These are phyloP conservation scores for Microdochium trichocladiopsis DNA, from an alignment of 2,329 filamentous ascomycete genomes.

Conservation along the genomic window DNA sequence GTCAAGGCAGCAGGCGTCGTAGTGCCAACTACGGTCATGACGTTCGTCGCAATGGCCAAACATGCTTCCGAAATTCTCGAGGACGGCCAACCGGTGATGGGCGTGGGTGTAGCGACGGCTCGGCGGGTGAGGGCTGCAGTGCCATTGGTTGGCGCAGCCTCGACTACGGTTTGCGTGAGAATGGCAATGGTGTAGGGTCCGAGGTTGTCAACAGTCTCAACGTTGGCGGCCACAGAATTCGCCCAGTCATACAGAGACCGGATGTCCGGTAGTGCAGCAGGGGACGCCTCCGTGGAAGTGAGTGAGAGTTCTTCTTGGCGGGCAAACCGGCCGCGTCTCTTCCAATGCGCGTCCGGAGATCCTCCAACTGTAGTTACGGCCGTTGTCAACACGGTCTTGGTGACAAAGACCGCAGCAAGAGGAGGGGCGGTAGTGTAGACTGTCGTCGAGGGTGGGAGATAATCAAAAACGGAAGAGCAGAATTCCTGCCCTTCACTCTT, in stretches of 20 bases:
- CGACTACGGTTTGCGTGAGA: conserved; percentile 26
- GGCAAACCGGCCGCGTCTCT: neutral
- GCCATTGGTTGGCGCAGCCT: conserved; percentile 12
- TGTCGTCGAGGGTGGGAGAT: neutral
- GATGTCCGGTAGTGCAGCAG: too few species aligned
- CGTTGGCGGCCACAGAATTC: conserved; percentile 37
- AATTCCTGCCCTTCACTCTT: neutral
- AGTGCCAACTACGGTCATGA: neutral
- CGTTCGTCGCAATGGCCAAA: neutral
- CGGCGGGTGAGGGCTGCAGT: neutral
- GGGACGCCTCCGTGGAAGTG: conserved; percentile 34
- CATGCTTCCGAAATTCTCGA: neutral
- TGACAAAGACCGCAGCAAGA: neutral
- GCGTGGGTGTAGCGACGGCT: neutral
- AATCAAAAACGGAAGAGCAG: neutral
- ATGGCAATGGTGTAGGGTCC: conserved; percentile 20
- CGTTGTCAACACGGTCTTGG: neutral
- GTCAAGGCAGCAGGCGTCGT: neutral
- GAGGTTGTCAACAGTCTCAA: conserved; percentile 28
- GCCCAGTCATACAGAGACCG: too few species aligned
- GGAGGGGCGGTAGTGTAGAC: neutral
- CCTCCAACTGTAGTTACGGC: neutral
- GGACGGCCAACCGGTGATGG: neutral
- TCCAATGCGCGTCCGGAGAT: neutral
- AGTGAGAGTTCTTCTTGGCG: neutral